Percentiles rank a stretch among this genome's conserved stretches.
Conservation (phyloP, 257 asterid species). For the Paraleonurus japonicus region DNA sequence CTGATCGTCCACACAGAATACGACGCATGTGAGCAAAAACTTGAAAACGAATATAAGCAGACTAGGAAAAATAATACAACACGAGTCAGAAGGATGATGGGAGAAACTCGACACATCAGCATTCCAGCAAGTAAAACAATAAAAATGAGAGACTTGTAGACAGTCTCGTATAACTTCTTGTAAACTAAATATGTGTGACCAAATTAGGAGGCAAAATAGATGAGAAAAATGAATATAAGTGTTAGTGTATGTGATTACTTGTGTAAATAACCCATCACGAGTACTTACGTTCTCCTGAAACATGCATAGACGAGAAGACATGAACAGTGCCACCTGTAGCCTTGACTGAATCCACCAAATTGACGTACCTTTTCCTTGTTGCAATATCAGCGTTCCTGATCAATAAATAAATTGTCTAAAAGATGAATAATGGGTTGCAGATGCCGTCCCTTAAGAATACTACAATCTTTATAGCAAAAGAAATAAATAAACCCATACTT, state of each 20-base stretch:
- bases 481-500: background rate
- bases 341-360: conserved; percentile 81
- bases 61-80: background rate
- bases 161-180: no score
- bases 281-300: conserved; percentile 96
- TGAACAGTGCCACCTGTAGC: conserved; percentile 74
- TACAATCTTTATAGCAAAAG: background rate
- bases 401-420: background rate
- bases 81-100: background rate
- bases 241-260: background rate
- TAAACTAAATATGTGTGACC: background rate
- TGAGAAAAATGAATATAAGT: background rate
- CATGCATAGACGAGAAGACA: conserved; percentile 96
- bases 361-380: conserved; percentile 63
- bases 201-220: background rate
- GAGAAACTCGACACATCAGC: background rate
- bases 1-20: conserved; percentile 42
- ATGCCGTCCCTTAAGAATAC: background rate
- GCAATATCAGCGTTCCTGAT: conserved; percentile 76
- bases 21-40: background rate
- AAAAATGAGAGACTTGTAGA: no score
- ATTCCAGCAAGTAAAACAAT: background rate
- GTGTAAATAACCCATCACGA: background rate
- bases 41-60: background rate
- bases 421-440: background rate